Evolutionary conservation across 805 yeast genomes (phyloP).

Genomic region (Barnettozyma populi): DNA sequence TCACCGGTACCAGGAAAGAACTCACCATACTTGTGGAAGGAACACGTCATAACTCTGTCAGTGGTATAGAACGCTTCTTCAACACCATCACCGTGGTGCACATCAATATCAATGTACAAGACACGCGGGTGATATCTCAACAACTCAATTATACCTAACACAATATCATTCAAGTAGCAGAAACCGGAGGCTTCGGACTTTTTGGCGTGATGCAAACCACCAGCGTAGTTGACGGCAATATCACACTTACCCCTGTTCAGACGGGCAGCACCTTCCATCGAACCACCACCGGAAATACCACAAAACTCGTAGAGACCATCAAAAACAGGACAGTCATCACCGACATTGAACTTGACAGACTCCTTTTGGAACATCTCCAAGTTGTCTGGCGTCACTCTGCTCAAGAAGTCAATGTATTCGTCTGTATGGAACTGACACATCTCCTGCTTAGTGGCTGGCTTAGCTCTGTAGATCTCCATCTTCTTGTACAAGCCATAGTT

Average conservation of each 20-base stretch:
- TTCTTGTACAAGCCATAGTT: slow-evolving; percentile 80
- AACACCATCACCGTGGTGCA: slow-evolving; percentile 98
- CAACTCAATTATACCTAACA: slow-evolving; percentile 77
- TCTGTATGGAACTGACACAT: slow-evolving; percentile 77
- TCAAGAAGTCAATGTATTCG: slow-evolving; percentile 87
- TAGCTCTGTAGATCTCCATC: slow-evolving; percentile 85
- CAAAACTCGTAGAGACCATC: slow-evolving; percentile 94
- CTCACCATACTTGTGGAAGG: slow-evolving; percentile 93
- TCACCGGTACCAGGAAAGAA: slow-evolving; percentile 98
- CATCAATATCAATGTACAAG: slow-evolving; percentile 87
- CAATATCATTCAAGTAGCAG: slow-evolving; percentile 93
- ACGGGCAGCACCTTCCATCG: slow-evolving; percentile 87
- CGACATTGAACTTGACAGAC: slow-evolving; percentile 80
- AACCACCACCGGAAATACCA: slow-evolving; percentile 86
- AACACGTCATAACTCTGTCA: slow-evolving; percentile 93
- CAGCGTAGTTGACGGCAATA: slow-evolving; percentile 94
- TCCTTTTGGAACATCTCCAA: slow-evolving; percentile 56
- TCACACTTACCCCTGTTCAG: slow-evolving; percentile 83
- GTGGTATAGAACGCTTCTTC: slow-evolving; percentile 95
- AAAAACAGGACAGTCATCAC: slow-evolving; percentile 88
- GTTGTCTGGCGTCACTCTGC: slow-evolving; percentile 88
- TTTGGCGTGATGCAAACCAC: slow-evolving; percentile 95
- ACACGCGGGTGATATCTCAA: slow-evolving; percentile 89
- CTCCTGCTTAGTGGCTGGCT: slow-evolving; percentile 78
- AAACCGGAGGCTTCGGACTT: slow-evolving; percentile 93